Base-by-base conservation (phyloP, 805 yeast genomes). In the Candida easanensis region DNA sequence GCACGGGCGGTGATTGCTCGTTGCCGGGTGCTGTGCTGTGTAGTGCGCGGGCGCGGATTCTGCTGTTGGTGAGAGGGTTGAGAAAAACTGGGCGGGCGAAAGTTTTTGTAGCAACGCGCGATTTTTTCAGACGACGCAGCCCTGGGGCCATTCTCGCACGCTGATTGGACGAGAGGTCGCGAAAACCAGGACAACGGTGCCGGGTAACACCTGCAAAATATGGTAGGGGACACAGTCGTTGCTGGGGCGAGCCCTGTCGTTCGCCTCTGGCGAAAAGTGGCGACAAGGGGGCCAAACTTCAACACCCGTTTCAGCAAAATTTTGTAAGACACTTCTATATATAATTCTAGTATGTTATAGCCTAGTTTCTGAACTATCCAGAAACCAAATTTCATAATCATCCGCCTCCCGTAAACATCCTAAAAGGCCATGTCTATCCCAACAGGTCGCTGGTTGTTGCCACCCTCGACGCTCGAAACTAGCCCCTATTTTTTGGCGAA, bases 21-120 rank as follows among this genome's bases (percentile, higher is more conserved):
- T 38, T 32, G 41, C 41, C 41, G 30, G 36, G 36, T 31, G 41
- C 41, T 39, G 42, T 33, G 36, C 21, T 39, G 37, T 5, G 22
- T 13, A 31, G 31, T 19, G 33, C 26, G 39, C 39, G 26, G 23
- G 19, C 39, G 44, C 36, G 33, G 32, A 14, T 20, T 36, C 28
- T 6, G 31, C 33, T 28, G 45, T 23, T n/a, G 36, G 10, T 17
- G 34, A 17, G 31, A 25, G 26, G 38, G 18, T 7, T 26, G 20
- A 33, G 39, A 36, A 36, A 20, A 36, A 25, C n/a, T 16, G 26
- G 34, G 27, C 15, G 16, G 22, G 33, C 35, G 17, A 41, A 41
- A 45, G 35, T 36, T 45, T 44, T 44, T 39, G 34, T 39, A 44
- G 41, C 39, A 40, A 25, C 25, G 38, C 37, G 33, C 31, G 22